These are phyloP conservation scores for Eutypa lata DNA, from an alignment of 2,329 filamentous ascomycete genomes.

Conservation along the genomic window DNA sequence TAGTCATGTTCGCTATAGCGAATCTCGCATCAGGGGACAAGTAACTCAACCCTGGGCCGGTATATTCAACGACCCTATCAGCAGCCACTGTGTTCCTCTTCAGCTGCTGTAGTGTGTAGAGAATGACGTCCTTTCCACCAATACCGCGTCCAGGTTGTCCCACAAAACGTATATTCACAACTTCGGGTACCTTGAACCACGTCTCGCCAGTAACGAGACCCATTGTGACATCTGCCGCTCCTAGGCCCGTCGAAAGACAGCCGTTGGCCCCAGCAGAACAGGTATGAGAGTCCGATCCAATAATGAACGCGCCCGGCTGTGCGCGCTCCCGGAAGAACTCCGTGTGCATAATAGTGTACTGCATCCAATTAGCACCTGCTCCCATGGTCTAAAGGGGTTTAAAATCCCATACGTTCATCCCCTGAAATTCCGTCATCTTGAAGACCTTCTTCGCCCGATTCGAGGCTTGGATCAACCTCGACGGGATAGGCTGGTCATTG, in stretches of 20 bases:
- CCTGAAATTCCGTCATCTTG: conserved; percentile 38
- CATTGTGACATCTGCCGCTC: conserved; percentile 42
- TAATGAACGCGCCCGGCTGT: conserved; percentile 40
- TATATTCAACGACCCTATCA: conserved; percentile 43
- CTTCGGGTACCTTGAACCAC: conserved; percentile 44
- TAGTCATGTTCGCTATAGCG: conserved; percentile 45
- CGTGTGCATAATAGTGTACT: conserved; percentile 42
- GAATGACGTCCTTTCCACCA: conserved; percentile 43
- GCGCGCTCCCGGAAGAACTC: conserved; percentile 42
- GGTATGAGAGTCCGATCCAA: conserved; percentile 45
- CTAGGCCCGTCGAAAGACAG: conserved; percentile 41
- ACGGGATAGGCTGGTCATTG: conserved; percentile 27
- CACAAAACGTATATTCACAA: conserved; percentile 36
- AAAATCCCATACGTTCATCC: conserved; percentile 6
- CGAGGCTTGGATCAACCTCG: conserved; percentile 32
- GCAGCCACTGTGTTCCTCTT: conserved; percentile 44
- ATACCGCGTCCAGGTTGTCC: conserved; percentile 33
- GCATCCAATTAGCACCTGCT: too few relatives aligned
- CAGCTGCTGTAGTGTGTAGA: conserved; percentile 39
- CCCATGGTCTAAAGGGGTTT: not conserved
- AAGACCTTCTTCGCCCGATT: conserved; percentile 36
- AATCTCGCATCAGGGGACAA: conserved; percentile 42
- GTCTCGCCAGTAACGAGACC: conserved; percentile 42
- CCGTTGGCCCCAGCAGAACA: conserved; percentile 40
- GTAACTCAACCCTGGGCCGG: conserved; percentile 35